phyloP scores from a whole-genome alignment of 148 eudicot genomes.

The Amaranthus hypochondriacus region DNA sequence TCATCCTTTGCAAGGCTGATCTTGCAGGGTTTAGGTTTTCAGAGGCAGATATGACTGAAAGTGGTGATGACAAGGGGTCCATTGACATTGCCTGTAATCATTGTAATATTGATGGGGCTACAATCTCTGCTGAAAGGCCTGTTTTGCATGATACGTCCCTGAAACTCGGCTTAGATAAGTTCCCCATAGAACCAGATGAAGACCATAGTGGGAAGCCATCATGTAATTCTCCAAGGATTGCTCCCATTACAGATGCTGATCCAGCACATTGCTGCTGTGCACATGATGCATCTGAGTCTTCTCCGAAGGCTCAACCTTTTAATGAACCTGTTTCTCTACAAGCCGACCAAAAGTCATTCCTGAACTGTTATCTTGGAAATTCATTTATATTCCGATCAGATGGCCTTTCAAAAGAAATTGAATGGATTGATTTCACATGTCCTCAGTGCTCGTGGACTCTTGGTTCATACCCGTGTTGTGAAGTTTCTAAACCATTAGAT shows the following conservation, averaged over 20 bases:
- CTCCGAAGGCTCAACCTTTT: slow-evolving; percentile 26
- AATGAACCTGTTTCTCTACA: slow-evolving; percentile 35
- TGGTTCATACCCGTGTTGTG: slow-evolving; percentile 72
- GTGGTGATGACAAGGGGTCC: slow-evolving; percentile 18
- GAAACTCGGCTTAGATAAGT: slow-evolving; percentile 11
- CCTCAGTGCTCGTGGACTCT: slow-evolving; percentile 65
- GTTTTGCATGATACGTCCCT: slow-evolving; percentile 4
- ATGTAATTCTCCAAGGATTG: not conserved
- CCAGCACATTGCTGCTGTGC: slow-evolving; percentile 34
- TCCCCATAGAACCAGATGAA: slow-evolving; percentile 11
- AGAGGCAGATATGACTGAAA: slow-evolving; percentile 9
- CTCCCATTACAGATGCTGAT: slow-evolving; percentile 14
- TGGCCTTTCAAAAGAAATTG: slow-evolving; percentile 69
- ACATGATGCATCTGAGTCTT: slow-evolving; percentile 28
- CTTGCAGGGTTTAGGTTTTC: slow-evolving; percentile 37
- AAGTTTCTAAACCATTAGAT: slow-evolving; percentile 52
- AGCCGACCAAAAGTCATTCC: slow-evolving; percentile 63
- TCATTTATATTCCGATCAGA: slow-evolving; percentile 62
- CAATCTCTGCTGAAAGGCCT: slow-evolving; percentile 12
- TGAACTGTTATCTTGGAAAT: slow-evolving; percentile 83
- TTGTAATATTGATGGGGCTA: slow-evolving; percentile 14
- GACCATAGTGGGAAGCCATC: not conserved
- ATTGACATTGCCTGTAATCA: slow-evolving; percentile 4
- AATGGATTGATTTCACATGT: slow-evolving; percentile 62
- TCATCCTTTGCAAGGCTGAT: slow-evolving; percentile 65